A percentile compares a stretch with the other conserved stretches of the same genome.
phyloP scores from a whole-genome alignment of 305 asterid species.

The Plantago rigida region DNA sequence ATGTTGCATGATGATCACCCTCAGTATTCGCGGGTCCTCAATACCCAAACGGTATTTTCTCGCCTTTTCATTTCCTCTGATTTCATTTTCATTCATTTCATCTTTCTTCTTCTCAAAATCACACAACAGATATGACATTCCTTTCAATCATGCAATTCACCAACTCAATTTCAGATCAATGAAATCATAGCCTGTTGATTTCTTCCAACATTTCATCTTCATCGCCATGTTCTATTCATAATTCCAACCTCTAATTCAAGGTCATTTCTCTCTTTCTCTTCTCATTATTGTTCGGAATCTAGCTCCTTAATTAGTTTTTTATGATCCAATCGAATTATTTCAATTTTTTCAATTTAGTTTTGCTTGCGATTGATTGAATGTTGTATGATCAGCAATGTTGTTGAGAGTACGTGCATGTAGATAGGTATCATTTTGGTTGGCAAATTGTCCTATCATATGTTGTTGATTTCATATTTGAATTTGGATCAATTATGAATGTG shows the following conservation, averaged over 20 bases:
- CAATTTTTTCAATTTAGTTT: not conserved
- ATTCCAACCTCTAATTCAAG: not conserved
- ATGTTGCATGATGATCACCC: not conserved
- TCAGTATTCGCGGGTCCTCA: slow-evolving; percentile 4
- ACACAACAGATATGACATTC: too few relatives aligned
- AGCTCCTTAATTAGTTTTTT: not conserved
- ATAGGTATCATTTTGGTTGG: too few relatives aligned
- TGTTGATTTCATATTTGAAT: not conserved
- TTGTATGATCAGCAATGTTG: not conserved
- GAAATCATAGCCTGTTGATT: too few relatives aligned
- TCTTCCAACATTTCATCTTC: not conserved
- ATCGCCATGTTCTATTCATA: not conserved
- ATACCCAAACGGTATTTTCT: not conserved
- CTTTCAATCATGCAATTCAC: not conserved
- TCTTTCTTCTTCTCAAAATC: not conserved
- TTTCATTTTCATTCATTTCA: not conserved
- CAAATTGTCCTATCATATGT: too few relatives aligned
- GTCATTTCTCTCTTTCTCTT: too few relatives aligned
- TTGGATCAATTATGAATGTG: slow-evolving; percentile 8
- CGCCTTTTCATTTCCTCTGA: not conserved
- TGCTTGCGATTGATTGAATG: too few relatives aligned
- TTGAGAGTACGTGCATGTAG: not conserved
- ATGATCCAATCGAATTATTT: not conserved
- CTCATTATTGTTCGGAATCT: not conserved
- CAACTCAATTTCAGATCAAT: not conserved